Evolutionary conservation across 768 basidiomycete genomes (phyloP), one percentile per base, ranked within the genome.

Genomic region (Tylopilus vinaceipallidus): DNA sequence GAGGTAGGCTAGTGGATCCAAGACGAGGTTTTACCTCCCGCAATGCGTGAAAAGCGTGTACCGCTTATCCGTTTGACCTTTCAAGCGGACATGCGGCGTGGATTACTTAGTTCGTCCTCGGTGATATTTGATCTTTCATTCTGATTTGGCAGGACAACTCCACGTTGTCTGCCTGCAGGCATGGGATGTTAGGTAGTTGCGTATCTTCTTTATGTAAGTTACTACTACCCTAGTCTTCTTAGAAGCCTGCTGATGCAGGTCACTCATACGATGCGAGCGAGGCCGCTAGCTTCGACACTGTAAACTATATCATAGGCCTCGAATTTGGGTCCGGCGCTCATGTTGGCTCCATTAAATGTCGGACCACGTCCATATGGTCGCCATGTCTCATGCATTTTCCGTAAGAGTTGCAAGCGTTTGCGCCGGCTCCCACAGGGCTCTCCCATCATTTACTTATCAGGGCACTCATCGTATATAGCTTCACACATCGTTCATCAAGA

Each of bases 81-180:
- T 56, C 55, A 63, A 63, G 58, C 63, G 63, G 63, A 42, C 64
- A 66, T 49, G 62, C 54, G 57, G 65, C 62, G 34, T 23, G 54
- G 58, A 67, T 65, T 68, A 64, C 60, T 55, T 53, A 62, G 55
- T 60, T 59, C 43, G 61, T 63, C 57, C 54, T 59, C 63, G 67
- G 66, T 50, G 54, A 62, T 56, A 74, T 73, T 75, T 73, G 71
- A 70, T 61, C 71, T 69, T 72, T 57, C 33, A 46, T 52, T 84
- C 80, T 77, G 78, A 82, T 81, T 67, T 62, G 68, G 66, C 50
- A 67, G 49, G 56, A 73, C 69, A 68, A 73, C 67, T 70, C 69
- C 78, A 86, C 84, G 84, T 84, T 84, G 75, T 73, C 70, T 82
- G 84, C 84, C 84, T 86, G 82, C 82, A 85, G 83, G 84, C 83